Evolutionary conservation across 495 filamentous ascomycete species (phyloP).

Genomic region (Staphylotrichum tortipilum): DNA sequence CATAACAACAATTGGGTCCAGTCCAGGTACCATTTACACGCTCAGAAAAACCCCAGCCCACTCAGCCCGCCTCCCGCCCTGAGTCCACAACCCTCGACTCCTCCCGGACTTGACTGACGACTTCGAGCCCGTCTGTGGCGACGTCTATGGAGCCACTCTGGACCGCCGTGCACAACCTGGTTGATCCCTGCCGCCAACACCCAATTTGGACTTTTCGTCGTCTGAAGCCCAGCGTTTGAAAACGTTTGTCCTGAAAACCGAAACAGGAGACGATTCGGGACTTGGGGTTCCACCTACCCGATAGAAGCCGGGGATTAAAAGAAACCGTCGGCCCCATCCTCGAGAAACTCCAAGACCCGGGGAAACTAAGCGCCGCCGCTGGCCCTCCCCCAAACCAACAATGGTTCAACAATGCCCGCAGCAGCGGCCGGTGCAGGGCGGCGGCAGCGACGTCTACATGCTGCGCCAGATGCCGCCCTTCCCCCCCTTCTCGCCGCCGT

Average conservation of each 20-base stretch:
- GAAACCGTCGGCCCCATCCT: background rate
- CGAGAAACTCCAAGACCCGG: too few relatives aligned
- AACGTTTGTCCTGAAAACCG: background rate
- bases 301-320: background rate
- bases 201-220: constrained; percentile 1
- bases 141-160: background rate
- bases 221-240: background rate
- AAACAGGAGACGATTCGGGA: background rate
- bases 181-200: constrained; percentile 5
- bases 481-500: constrained; percentile 43
- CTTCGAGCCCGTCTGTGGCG: too few relatives aligned
- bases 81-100: too few relatives aligned
- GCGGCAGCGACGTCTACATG: constrained; percentile 49
- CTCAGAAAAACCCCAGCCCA: too few relatives aligned
- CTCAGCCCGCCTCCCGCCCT: too few relatives aligned
- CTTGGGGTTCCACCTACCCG: background rate
- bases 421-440: constrained; percentile 37
- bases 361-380: background rate
- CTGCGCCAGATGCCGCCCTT: constrained; percentile 31
- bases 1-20: too few relatives aligned
- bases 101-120: background rate
- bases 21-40: too few relatives aligned
- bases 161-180: background rate
- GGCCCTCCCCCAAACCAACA: too few relatives aligned
- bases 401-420: constrained; percentile 35